Evolutionary conservation across 2,329 filamentous ascomycete species (phyloP), one percentile per base, ranked within the genome.

Genomic region (Diaporthe sp.): DNA sequence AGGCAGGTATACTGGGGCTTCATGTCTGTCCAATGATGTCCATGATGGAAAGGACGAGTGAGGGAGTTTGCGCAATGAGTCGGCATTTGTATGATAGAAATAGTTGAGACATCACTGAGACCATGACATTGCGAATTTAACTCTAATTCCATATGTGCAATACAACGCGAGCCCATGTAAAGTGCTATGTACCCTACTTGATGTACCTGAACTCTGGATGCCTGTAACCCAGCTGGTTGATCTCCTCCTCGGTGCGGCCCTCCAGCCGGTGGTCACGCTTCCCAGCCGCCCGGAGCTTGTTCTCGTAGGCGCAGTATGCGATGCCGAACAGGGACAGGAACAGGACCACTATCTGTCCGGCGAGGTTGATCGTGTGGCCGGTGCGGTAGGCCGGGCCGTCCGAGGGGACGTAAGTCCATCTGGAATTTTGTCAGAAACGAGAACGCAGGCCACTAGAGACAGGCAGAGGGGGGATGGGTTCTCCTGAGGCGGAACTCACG

Each of bases 141-240:
- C 2, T 69, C 46, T 53, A 42, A 69, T 28, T 39, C 10, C 4
- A 39, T 31, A 7, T 19, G 15, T 34, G 17, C 34, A 55, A 12
- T 7, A 19, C 3, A 39, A 39, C 8, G 12, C 46, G 22, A 55
- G 22, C 22, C 22, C 9, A 19, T 42, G n/a, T 42, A 22, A 28
- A 28, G 6, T 34, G 2, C 13, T 19, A 2, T 42, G 15, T 55
- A 5, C 49, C n/a, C 65, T 69, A 69, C 65, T 13, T 28, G 4
- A 91, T 91, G 79, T 90, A 91, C 49, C 88, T 85, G 81, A 90
- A 91, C 34, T 86, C 85, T 1, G 90, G 90, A 79, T 91, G 88
- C 53, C 84, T 82, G 77, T 89, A 88, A 1, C 89, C 90, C 15
- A 91, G 80, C 72, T 87, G 84, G 42, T 79, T 81, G 72, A 86